phyloP scores from a whole-genome alignment of 176 grass and related monocot genomes.

The Ampelocalamus luodianensis region DNA sequence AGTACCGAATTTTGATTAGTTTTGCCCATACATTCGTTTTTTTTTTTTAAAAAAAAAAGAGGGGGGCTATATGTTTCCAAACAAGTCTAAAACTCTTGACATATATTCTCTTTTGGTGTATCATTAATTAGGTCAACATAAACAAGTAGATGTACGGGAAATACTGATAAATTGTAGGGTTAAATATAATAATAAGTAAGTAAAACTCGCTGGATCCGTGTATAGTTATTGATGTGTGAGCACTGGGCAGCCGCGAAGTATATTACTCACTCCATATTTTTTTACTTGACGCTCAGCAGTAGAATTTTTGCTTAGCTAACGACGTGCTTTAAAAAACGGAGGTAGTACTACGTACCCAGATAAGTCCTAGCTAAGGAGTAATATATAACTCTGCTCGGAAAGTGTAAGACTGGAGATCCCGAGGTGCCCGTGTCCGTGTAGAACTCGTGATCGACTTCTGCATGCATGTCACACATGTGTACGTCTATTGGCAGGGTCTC shows the following conservation, averaged over 20 bases:
- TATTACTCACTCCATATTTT: too few relatives aligned
- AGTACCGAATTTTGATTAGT: too few relatives aligned
- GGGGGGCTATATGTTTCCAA: too few relatives aligned
- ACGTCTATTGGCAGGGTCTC: neutral
- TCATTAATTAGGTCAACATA: neutral
- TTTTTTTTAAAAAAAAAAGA: neutral
- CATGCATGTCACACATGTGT: neutral
- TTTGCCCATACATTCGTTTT: neutral
- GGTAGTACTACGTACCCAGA: too few relatives aligned
- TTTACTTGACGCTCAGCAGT: too few relatives aligned
- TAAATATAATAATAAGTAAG: neutral
- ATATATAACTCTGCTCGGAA: neutral
- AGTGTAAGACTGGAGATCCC: neutral
- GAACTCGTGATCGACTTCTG: neutral
- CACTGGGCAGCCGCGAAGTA: neutral
- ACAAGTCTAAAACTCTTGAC: too few relatives aligned
- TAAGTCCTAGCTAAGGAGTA: neutral
- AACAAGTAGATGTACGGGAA: neutral
- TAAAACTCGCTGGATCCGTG: neutral
- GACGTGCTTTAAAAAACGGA: too few relatives aligned
- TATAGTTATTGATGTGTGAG: neutral
- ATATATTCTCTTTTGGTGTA: too few relatives aligned
- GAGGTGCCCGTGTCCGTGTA: neutral
- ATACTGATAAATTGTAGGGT: neutral
- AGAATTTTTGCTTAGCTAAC: too few relatives aligned